Evolutionary conservation across 2,329 filamentous ascomycete genomes (phyloP), one percentile per base, ranked within the genome.

Genomic region (Macrophomina pseudophaseolina): DNA sequence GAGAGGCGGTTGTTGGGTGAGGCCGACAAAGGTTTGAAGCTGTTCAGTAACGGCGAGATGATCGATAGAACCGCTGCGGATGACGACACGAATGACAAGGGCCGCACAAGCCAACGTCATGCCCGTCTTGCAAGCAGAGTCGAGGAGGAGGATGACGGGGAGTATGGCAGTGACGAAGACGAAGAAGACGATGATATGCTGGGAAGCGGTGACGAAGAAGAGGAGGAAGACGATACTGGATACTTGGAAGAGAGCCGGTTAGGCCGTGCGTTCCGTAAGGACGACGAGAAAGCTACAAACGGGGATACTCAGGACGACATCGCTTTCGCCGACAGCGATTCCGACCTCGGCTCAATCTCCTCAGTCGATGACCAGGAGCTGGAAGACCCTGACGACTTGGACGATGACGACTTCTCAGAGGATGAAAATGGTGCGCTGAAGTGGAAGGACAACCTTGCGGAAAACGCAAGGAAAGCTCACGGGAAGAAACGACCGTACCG

Each of bases 321-420:
- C 66, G 92, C 89, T 1, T 99, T 97, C 81, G 95, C 95, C 14
- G 95, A 99, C 74, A 97, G 93, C 74, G 96, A 99, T 78, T 99
- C 95, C 0, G 96, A 99, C 76, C 85, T 99, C 4, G 95, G 95
- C 6, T 97, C 94, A 3, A 80, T 97, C 69, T 97, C 92, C 8
- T 85, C 83, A 0, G 84, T 81, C 8, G 86, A 87, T 7, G 85
- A 87, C 23, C 83, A 85, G 67, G 83, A 85, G 35, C 70, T 84
- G 2, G 84, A 86, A 54, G 83, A 83, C 65, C 82, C 72, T 11
- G 75, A 76, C 14, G 82, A 82, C 23, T 80, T 81, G 11, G 81
- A 82, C 23, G 79, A 82, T 0, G 85, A 87, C 7, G 80, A 81
- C 9, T 76, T 79, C 33, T 86, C 83, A 2, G 86, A 86, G 18